Conservation (phyloP, 352 stramenopile species). For the Pythium utonaiense region DNA sequence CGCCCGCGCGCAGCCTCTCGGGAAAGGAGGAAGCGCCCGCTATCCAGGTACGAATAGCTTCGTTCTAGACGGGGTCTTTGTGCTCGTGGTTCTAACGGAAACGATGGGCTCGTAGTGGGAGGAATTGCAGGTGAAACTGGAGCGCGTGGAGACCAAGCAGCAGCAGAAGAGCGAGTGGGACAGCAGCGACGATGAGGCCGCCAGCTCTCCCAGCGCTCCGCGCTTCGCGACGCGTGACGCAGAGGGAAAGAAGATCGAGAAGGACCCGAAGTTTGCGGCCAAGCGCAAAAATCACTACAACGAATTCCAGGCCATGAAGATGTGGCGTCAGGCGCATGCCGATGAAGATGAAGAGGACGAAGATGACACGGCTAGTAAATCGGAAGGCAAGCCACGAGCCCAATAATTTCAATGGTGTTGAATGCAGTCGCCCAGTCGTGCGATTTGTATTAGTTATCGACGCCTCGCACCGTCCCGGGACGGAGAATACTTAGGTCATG, state of each 20-base stretch:
- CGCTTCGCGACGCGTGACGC: constrained; percentile 41
- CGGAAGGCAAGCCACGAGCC: background rate
- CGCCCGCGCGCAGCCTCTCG: constrained; percentile 48
- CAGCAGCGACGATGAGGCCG: constrained; percentile 42
- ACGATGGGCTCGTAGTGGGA: constrained; percentile 38
- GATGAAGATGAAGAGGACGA: constrained; percentile 46
- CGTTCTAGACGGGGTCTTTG: too few relatives aligned
- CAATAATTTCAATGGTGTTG: background rate
- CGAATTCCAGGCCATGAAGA: constrained; percentile 68
- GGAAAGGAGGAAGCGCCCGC: constrained; percentile 34
- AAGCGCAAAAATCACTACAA: constrained; percentile 86
- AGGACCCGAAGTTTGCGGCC: constrained; percentile 61
- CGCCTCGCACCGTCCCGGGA: background rate
- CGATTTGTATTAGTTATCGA: background rate
- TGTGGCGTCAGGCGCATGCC: constrained; percentile 59
- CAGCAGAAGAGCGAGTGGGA: constrained; percentile 52
- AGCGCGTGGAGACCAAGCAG: constrained; percentile 32
- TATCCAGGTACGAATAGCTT: constrained; percentile 46
- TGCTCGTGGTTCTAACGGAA: too few relatives aligned
- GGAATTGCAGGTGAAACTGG: constrained; percentile 66
- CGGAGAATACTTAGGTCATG: background rate
- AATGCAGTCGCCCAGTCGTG: background rate
- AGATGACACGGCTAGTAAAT: constrained; percentile 20
- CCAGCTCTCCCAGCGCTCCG: constrained; percentile 1
- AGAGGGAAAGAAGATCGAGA: constrained; percentile 61